These are phyloP conservation scores for Fusarium sp. DNA, from an alignment of 2,329 filamentous ascomycete genomes.

Conservation along the genomic window DNA sequence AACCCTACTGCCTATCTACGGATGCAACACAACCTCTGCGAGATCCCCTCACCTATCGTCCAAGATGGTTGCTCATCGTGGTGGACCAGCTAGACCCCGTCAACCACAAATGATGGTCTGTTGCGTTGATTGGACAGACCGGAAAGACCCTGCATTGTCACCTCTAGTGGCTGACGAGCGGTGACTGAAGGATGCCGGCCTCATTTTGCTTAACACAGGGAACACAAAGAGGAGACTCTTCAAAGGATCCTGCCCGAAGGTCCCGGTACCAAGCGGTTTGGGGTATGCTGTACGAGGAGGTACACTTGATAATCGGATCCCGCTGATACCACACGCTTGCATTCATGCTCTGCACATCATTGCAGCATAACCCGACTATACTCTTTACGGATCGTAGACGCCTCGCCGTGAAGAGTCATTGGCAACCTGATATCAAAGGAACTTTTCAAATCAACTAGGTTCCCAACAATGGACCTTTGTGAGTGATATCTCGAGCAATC, in stretches of 20 bases:
- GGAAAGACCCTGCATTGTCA: slow-evolving; percentile 37
- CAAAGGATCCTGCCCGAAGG: background rate
- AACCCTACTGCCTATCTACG: slow-evolving; percentile 17
- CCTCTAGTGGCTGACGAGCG: slow-evolving; percentile 35
- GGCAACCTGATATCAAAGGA: slow-evolving; percentile 18
- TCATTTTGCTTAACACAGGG: slow-evolving; percentile 18
- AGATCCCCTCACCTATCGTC: slow-evolving; percentile 2
- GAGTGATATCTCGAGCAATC: slow-evolving; percentile 13
- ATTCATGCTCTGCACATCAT: slow-evolving; percentile 28
- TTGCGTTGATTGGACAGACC: slow-evolving; percentile 21
- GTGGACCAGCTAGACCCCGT: slow-evolving; percentile 10
- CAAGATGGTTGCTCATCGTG: slow-evolving; percentile 20
- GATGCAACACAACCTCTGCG: slow-evolving; percentile 2
- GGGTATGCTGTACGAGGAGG: slow-evolving; percentile 15
- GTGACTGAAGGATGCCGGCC: slow-evolving; percentile 36
- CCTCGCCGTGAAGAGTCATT: slow-evolving; percentile 41
- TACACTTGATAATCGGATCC: slow-evolving; percentile 18
- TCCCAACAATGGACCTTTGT: slow-evolving; percentile 6
- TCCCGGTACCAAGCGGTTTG: slow-evolving; percentile 2
- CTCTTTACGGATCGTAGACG: slow-evolving; percentile 25
- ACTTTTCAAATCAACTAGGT: slow-evolving; percentile 34
- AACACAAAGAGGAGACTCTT: slow-evolving; percentile 8
- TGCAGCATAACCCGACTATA: slow-evolving; percentile 27
- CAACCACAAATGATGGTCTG: slow-evolving; percentile 1
- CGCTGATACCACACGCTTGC: slow-evolving; percentile 6